A percentile compares a stretch with the other conserved stretches of the same genome.
These are phyloP conservation scores for Escovopsis weberi DNA, from an alignment of 2,329 filamentous ascomycete genomes.

Conservation along the genomic window DNA sequence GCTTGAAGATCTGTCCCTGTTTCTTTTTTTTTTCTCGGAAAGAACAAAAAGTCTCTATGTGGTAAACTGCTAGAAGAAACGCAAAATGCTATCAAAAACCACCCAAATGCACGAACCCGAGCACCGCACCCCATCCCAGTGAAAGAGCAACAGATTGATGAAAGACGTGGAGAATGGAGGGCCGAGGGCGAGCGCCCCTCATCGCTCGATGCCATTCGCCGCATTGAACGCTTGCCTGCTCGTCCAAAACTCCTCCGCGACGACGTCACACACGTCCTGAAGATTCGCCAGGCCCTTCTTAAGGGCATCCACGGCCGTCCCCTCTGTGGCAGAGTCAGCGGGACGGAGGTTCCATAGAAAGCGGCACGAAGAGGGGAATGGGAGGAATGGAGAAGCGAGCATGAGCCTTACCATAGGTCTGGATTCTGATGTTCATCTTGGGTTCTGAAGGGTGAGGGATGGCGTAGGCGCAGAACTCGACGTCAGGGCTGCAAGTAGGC, in stretches of 20 bases:
- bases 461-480: constrained; percentile 96
- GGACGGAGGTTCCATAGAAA: background rate
- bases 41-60: no score
- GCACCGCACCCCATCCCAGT: no score
- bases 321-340: constrained; percentile 38
- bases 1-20: constrained; percentile 12
- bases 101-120: no score
- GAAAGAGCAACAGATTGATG: no score
- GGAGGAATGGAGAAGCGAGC: background rate
- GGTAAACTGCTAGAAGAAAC: no score
- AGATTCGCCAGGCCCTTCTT: constrained; percentile 83
- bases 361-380: background rate
- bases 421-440: constrained; percentile 95
- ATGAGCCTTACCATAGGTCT: constrained; percentile 68
- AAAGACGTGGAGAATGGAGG: no score
- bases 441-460: constrained; percentile 93
- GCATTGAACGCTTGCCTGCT: constrained; percentile 29
- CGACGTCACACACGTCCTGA: constrained; percentile 83
- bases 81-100: no score
- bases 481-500: constrained; percentile 54
- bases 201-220: constrained; percentile 19
- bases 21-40: background rate
- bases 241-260: constrained; percentile 73
- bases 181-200: constrained; percentile 1
- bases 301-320: constrained; percentile 68